Evolutionary conservation across 2,329 filamentous ascomycete species (phyloP), one percentile per base, ranked within the genome.

Genomic region (Pochonia chlamydosporia): DNA sequence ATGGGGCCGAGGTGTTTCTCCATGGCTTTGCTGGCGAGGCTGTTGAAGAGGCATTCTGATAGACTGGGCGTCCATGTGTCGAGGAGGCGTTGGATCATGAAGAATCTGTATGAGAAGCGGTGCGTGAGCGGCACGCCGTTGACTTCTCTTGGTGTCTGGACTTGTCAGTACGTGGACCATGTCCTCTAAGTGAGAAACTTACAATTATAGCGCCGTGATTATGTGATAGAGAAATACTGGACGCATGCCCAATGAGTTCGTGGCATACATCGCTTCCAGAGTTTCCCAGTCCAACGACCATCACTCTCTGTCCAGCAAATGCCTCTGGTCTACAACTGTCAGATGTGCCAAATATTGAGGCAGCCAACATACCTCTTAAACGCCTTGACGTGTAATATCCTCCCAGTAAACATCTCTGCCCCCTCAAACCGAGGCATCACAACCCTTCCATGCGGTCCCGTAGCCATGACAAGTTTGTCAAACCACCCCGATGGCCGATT

Each of bases 271-370:
- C 63, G 18, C 54, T 55, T 4, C 56, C 58, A 1, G 67, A 72
- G 44, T 67, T 70, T n/a, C 69, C 68, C 7, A 74, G 57, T 11
- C 73, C 73, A 2, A 76, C 58, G 2, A 76, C 55, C 7, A 76
- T 51, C 4, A 76, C 68, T 7, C 58, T 66, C 51, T 71, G 67
- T 1, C 52, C 56, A 3, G 39, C 26, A 33, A 59, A 58, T 2
- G 44, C 24, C n/a, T 58, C 53, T 11, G 56, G 52, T 10, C 58
- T 59, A 43, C 37, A 37, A 7, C 35, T 37, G 50, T 43, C 20
- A 36, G 26, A n/a, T n/a, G n/a, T n/a, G n/a, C n/a, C n/a, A n/a
- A n/a, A n/a, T n/a, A n/a, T n/a, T n/a, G n/a, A n/a, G n/a, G n/a
- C n/a, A n/a, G n/a, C n/a, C n/a, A n/a, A n/a, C n/a, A n/a, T 37